Base-by-base conservation (phyloP, 2,329 filamentous ascomycete species). In the Arthroderma uncinatum region DNA sequence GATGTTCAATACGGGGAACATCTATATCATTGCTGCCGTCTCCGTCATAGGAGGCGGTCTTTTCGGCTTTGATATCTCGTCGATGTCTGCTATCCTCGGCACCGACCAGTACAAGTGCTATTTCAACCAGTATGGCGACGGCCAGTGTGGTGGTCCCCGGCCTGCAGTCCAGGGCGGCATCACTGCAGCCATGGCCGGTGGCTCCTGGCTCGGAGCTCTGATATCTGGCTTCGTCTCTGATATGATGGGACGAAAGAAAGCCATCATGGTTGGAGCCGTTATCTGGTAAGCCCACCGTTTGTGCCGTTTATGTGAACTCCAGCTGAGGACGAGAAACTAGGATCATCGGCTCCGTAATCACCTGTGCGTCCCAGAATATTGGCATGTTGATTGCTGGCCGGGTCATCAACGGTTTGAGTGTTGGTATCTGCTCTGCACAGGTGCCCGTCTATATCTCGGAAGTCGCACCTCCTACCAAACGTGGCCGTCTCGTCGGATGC, bases 61-160 rank as follows among this genome's bases (percentile, higher is more conserved):
- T 25, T 89, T 90, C 65, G 87, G 87, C 64, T 90, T 90, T 67
- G 87, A 90, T 71, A 88, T 90, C 64, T 82, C 80, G 57, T 86
- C 83, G 44, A 88, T 89, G 85, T 83, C 81, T 37, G 82, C 80
- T 48, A 81, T 83, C 59, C 75, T 89, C 37, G 82, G 82, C 30
- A 86, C 83, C 0, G 71, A 82, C 57, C 79, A 83, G 50, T 90
- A 90, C 69, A 82, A 82, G 63, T 82, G 80, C 64, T 89, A 87
- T 70, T 89, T 89, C 72, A 75, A 82, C 64, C 79, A 87, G 64
- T 68, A 75, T 1, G 64, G 61, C 1, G 67, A 65, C 40, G 67
- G 68, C 4, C 63, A 67, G 12, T 80, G 78, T 66, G 67, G 65
- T 60, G 80, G 80, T 34, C 79, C 79, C 5, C 71, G 60, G 4